Percentiles rank a stretch among this genome's conserved stretches.
Evolutionary conservation across 768 basidiomycete species (phyloP).

Genomic region (Suillus bovinus): DNA sequence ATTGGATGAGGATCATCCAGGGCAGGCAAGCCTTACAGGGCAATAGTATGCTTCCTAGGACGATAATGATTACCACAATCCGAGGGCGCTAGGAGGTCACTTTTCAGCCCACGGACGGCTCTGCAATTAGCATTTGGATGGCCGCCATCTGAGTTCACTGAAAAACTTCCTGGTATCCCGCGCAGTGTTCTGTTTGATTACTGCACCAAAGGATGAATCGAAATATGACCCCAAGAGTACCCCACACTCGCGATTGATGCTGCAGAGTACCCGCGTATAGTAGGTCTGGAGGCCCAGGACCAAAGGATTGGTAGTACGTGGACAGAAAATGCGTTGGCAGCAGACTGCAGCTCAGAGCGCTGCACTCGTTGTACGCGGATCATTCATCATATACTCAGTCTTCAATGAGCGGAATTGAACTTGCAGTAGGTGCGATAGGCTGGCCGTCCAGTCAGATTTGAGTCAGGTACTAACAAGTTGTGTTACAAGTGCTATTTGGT

Average conservation of each 20-base stretch:
- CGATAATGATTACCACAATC: slow-evolving; percentile 1
- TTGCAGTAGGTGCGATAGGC: background rate
- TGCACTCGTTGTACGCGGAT: background rate
- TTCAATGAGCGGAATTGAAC: background rate
- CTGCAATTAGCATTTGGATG: slow-evolving; percentile 1
- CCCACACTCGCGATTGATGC: background rate
- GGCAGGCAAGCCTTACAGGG: background rate
- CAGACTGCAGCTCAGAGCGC: background rate
- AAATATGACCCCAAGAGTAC: background rate
- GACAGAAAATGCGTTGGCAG: background rate
- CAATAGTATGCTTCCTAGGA: background rate
- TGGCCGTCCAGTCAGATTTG: background rate
- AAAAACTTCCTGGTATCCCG: background rate
- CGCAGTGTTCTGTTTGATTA: background rate
- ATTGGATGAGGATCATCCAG: background rate
- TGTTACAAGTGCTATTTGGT: background rate
- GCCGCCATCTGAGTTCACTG: background rate
- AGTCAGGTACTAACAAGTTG: background rate
- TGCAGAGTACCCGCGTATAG: background rate
- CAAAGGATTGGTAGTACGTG: background rate
- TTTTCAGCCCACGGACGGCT: slow-evolving; percentile 1
- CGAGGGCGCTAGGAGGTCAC: slow-evolving; percentile 1
- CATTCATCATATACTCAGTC: background rate
- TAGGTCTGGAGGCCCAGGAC: background rate
- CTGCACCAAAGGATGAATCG: background rate